phyloP scores from a whole-genome alignment of 2,329 filamentous ascomycete species.

The Tolypocladium amazonense region DNA sequence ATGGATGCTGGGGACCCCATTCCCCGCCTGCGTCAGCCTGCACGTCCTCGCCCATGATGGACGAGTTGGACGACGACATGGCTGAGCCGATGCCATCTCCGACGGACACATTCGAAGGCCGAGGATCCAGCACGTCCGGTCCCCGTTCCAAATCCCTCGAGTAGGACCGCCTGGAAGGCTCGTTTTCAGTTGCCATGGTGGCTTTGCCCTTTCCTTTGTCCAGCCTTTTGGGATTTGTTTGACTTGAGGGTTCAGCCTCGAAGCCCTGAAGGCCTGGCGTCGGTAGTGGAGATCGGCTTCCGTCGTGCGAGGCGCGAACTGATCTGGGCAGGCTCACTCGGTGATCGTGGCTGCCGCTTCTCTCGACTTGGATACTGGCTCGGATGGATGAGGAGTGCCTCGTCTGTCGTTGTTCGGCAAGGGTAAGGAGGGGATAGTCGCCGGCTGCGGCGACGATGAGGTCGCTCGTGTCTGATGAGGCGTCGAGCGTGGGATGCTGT shows the following conservation, averaged over 20 bases:
- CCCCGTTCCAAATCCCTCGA: slow-evolving; percentile 47
- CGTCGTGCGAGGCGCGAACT: slow-evolving; percentile 43
- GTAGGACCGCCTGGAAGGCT: slow-evolving; percentile 24
- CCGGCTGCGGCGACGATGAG: slow-evolving; percentile 27
- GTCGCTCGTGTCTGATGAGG: slow-evolving; percentile 23
- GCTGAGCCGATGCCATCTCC: slow-evolving; percentile 43
- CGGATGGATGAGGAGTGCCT: slow-evolving; percentile 31
- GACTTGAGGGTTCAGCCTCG: not conserved
- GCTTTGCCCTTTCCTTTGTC: slow-evolving; percentile 36
- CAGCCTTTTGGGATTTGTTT: not conserved
- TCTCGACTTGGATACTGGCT: slow-evolving; percentile 41
- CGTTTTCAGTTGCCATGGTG: slow-evolving; percentile 31
- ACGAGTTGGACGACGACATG: slow-evolving; percentile 46
- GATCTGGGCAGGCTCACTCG: slow-evolving; percentile 44
- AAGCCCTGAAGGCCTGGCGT: slow-evolving; percentile 13
- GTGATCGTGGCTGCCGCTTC: slow-evolving; percentile 31
- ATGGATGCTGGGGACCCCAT: slow-evolving; percentile 92
- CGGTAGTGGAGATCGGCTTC: slow-evolving; percentile 26
- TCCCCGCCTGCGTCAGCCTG: slow-evolving; percentile 60
- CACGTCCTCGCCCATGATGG: slow-evolving; percentile 54
- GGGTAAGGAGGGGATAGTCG: slow-evolving; percentile 40
- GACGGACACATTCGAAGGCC: slow-evolving; percentile 36
- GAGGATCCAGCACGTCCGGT: slow-evolving; percentile 30
- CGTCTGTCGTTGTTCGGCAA: slow-evolving; percentile 37
- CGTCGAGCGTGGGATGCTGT: slow-evolving; percentile 30